Evolutionary conservation across 2,329 filamentous ascomycete species (phyloP), one percentile per base, ranked within the genome.

Genomic region (Xylariaceae sp.): DNA sequence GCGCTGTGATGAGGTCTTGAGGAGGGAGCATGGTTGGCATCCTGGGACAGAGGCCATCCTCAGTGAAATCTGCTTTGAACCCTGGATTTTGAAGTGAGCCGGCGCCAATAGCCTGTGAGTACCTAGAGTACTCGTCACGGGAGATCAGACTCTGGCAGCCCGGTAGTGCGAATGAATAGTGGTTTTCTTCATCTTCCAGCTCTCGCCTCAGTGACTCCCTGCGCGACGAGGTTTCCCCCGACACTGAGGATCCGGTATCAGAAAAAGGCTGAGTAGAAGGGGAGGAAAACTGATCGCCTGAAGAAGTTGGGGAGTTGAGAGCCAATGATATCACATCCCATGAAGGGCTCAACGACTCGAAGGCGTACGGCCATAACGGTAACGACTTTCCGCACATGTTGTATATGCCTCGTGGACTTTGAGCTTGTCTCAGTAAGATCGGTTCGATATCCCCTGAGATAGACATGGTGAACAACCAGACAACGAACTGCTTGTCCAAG

Each of bases 1-100:
- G 64, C 15, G 56, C 57, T 4, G 63, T 63, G 48, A 71, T 69
- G 2, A 65, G 62, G 44, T 70, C 69, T 9, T 60, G 51, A 1
- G 39, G 15, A 2, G 47, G 13, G 17, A 55, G 55, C 3, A 49
- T 5, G 30, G 51, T 58, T 10, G 61, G 44, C 11, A 53, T 58
- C 13, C 37, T 52, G 1, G 60, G 62, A 42, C 52, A 52, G 11
- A 49, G 42, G 18, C 63, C 61, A 5, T 60, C 61, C 4, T 59
- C 60, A 8, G 47, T 60, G 1, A 60, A 66, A 15, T 66, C 66
- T 15, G 68, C 66, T 10, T 62, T 70, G 5, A 60, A 13, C 48
- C 55, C 59, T 8, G 64, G 63, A n/a, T 66, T 65, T 2, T 51
- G 53, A 18, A 63, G 34, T 5, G 44, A 23, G 5, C 18, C 7